Evolutionary conservation across 75 land plant genomes (phyloP).

Genomic region (Pinus tabuliformis): DNA sequence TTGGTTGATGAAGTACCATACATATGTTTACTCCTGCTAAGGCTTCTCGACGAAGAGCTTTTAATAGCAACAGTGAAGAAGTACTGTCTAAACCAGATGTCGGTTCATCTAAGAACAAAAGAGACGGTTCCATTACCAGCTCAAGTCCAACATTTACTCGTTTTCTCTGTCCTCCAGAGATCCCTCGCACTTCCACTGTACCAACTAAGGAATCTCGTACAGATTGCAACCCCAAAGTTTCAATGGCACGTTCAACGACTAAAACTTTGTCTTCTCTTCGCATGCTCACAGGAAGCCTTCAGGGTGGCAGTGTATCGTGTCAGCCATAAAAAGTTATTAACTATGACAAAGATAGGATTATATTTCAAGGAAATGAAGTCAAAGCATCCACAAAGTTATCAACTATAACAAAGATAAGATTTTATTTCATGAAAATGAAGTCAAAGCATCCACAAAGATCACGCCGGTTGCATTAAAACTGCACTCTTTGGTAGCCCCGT

Average conservation of each 20-base stretch:
- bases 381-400: too few relatives aligned
- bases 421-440: neutral
- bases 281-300: slow-evolving; percentile 76
- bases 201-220: slow-evolving; percentile 91
- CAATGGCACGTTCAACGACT: slow-evolving; percentile 92
- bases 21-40: slow-evolving; percentile 86
- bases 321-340: neutral
- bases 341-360: too few relatives aligned
- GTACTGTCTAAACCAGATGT: slow-evolving; percentile 97
- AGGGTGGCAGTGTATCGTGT: neutral
- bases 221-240: slow-evolving; percentile 78
- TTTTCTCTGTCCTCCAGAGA: slow-evolving; percentile 97
- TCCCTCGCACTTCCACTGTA: slow-evolving; percentile 92
- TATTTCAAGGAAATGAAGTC: too few relatives aligned
- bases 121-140: slow-evolving; percentile 98
- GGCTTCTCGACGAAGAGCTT: slow-evolving; percentile 91
- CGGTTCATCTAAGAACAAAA: slow-evolving; percentile 94
- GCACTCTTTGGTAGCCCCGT: neutral
- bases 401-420: neutral
- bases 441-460: neutral
- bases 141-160: slow-evolving; percentile 97
- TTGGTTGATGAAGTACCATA: slow-evolving; percentile 98
- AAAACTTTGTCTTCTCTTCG: slow-evolving; percentile 79
- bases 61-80: slow-evolving; percentile 86
- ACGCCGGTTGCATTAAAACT: neutral